Evolutionary conservation across 257 asterid genomes (phyloP), one percentile per base, ranked within the genome.

Genomic region (Penstemon barbatus): DNA sequence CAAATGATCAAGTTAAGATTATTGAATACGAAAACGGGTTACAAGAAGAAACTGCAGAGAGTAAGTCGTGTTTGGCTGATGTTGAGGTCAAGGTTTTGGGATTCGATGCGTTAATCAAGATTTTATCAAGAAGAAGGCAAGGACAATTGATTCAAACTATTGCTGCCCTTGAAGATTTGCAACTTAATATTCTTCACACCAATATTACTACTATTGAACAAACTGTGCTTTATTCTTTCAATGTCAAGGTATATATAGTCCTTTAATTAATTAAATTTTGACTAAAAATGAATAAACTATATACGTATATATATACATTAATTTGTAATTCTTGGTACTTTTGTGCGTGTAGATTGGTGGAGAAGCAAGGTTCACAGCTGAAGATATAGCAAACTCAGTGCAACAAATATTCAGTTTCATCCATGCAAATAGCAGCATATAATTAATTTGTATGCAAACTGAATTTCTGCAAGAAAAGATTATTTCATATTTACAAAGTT

Each of bases 91-190:
- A 93, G 77, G 68, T 93, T 0, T 18, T 85, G 19, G 99, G 97
- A 56, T 87, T 79, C 63, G 97, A 93, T 78, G 99, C 89, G 1
- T 57, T 90, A 36, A 88, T 93, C 36, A 93, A 93, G 91, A 79
- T 93, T 39, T 57, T 90, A 13, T 90, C 96, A 1, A 84, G 95
- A 65, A 87, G 95, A 70, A 79, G 96, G 78, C 84, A 76, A 0
- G 89, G 94, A 0, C 97, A 93, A 76, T 90, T 93, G n/a, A 82
- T 85, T 39, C 79, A 81, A 25, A 76, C 85, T 73, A 86, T 93
- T 12, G 93, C 97, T 77, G 97, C 96, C 6, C 89, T 93, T 65
- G 96, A 93, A 66, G 97, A 93, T 74, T 78, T 90, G 96, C 96
- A 89, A 70, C 95, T 93, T 45, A 78, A 60, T 54, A 87, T 93